These are phyloP conservation scores for Naegleria fowleri DNA, from an alignment of 208 protist genomes.

Conservation along the genomic window DNA sequence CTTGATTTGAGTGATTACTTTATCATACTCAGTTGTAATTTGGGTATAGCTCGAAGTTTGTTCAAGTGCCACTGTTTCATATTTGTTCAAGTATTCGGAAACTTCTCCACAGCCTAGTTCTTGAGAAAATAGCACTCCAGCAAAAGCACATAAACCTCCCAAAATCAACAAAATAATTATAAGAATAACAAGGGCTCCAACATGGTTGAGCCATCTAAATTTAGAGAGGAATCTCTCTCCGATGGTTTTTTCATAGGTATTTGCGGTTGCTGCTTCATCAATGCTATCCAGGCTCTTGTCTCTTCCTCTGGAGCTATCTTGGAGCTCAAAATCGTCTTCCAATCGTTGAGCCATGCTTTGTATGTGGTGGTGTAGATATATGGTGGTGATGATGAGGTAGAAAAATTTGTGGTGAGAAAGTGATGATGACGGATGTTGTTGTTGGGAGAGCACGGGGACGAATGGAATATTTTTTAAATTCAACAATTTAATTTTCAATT, in stretches of 20 bases:
- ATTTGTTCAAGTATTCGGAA: neutral
- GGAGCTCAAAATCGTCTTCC: neutral
- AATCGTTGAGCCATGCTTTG: neutral
- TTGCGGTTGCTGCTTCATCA: neutral
- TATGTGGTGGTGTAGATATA: neutral
- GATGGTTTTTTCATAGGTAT: neutral
- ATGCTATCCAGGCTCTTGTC: neutral
- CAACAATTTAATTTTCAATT: no score
- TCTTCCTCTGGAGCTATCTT: neutral
- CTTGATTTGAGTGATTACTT: neutral
- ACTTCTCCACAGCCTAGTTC: neutral
- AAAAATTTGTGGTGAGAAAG: neutral
- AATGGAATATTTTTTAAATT: no score
- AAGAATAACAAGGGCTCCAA: neutral
- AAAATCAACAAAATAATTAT: neutral
- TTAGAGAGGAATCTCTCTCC: neutral
- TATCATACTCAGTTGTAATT: neutral
- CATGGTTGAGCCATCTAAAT: neutral
- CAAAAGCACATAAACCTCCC: neutral
- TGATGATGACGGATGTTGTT: neutral
- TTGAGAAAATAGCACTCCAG: neutral
- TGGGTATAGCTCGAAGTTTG: neutral
- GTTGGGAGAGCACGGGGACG: no score
- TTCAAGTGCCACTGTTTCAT: neutral
- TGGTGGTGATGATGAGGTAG: no score